phyloP scores from a whole-genome alignment of 1,284 basidiomycete species.

The Cutaneotrichosporon mucoides region DNA sequence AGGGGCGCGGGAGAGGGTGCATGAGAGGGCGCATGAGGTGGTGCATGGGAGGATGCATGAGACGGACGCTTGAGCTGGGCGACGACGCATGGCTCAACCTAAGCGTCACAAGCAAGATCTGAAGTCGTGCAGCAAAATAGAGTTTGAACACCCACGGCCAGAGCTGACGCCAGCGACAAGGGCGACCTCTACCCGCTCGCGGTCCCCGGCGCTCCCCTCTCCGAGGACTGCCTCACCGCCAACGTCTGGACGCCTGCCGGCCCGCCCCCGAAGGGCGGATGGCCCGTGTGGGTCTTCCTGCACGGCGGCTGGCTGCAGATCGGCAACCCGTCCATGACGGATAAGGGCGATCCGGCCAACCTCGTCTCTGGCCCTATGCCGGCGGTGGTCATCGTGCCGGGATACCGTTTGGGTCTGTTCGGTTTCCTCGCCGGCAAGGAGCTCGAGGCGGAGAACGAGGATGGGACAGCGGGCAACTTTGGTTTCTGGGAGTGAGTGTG shows the following conservation, averaged over 20 bases:
- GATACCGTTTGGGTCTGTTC: slow-evolving; percentile 24
- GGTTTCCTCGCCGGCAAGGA: slow-evolving; percentile 25
- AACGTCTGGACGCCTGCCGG: slow-evolving; percentile 28
- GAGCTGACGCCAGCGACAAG: slow-evolving; percentile 10
- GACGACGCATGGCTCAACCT: no score
- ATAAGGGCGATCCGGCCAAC: slow-evolving; percentile 17
- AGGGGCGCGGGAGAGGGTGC: no score
- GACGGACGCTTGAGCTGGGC: no score
- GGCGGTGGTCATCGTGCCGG: slow-evolving; percentile 21
- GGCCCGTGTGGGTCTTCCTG: slow-evolving; percentile 24
- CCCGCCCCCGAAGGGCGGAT: slow-evolving; percentile 17
- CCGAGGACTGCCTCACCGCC: slow-evolving; percentile 24
- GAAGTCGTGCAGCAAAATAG: no score
- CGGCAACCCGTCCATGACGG: slow-evolving; percentile 26
- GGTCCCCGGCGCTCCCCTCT: slow-evolving; percentile 2
- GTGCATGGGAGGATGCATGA: no score
- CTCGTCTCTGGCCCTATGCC: slow-evolving; percentile 13
- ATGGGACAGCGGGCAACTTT: slow-evolving; percentile 27
- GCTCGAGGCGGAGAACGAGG: slow-evolving; percentile 18
- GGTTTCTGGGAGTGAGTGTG: slow-evolving; percentile 25
- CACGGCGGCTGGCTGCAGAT: slow-evolving; percentile 32
- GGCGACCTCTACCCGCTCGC: slow-evolving; percentile 10
- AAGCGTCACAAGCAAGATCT: no score
- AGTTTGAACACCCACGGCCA: no score
- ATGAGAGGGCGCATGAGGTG: no score